Evolutionary conservation across 306 rosid genomes (phyloP).

Genomic region (Datisca glomerata): DNA sequence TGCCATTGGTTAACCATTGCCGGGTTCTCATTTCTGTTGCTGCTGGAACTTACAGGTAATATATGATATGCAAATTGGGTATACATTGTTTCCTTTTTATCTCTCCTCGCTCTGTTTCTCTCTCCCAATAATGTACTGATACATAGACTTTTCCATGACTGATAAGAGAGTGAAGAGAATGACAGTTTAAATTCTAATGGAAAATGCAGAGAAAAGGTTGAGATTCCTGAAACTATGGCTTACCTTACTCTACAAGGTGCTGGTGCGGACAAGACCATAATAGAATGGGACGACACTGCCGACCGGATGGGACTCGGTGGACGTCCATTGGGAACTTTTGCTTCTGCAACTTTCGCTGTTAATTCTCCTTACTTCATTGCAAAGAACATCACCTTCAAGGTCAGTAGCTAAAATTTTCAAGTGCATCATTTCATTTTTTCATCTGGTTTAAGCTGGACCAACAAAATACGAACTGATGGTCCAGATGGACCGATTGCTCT

Average conservation of each 20-base stretch:
- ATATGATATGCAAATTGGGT: no score
- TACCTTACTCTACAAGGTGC: slow-evolving; percentile 84
- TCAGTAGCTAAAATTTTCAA: no score
- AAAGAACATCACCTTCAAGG: slow-evolving; percentile 89
- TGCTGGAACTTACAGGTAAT: slow-evolving; percentile 25
- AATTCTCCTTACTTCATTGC: slow-evolving; percentile 90
- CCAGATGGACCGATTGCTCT: no score
- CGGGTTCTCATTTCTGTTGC: slow-evolving; percentile 15
- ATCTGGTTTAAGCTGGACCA: no score
- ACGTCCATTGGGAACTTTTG: slow-evolving; percentile 65
- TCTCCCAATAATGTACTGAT: no score
- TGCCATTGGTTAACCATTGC: slow-evolving; percentile 15
- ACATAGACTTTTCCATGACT: no score
- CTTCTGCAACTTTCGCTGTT: slow-evolving; percentile 86
- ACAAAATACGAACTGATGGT: no score
- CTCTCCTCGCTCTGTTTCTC: no score
- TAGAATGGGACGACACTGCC: slow-evolving; percentile 99
- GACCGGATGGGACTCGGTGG: slow-evolving; percentile 56
- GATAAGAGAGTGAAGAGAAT: no score
- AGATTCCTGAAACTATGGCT: slow-evolving; percentile 61
- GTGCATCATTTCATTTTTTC: no score
- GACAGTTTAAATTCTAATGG: no score
- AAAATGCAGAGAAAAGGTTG: slow-evolving; percentile 95
- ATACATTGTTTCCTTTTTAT: not conserved
- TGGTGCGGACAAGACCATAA: slow-evolving; percentile 76